phyloP scores from a whole-genome alignment of 345 rosid species.

The Geranium brycei region DNA sequence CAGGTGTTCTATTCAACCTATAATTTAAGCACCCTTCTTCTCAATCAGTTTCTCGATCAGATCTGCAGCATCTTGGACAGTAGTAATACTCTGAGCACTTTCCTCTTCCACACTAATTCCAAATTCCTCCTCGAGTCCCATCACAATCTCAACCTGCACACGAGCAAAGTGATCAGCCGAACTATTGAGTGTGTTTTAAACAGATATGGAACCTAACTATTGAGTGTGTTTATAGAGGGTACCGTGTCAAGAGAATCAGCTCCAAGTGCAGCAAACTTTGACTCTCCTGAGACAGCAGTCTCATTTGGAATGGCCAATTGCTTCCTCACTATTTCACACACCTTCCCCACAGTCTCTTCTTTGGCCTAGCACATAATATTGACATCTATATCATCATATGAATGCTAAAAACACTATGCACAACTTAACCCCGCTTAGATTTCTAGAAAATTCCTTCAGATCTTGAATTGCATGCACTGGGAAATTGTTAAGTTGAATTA shows the following conservation, averaged over 20 bases:
- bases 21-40: slow-evolving; percentile 8
- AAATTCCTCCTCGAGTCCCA: slow-evolving; percentile 14
- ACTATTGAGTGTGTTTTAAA: background rate
- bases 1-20: no score
- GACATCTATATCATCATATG: background rate
- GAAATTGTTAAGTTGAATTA: no score
- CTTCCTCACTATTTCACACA: slow-evolving; percentile 1
- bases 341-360: slow-evolving; percentile 24
- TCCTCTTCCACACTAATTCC: slow-evolving; percentile 24
- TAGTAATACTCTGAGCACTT: slow-evolving; percentile 26
- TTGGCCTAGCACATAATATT: slow-evolving; percentile 14
- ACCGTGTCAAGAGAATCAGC: slow-evolving; percentile 32
- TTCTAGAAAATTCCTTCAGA: no score
- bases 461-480: background rate
- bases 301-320: slow-evolving; percentile 22
- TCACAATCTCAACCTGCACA: slow-evolving; percentile 23
- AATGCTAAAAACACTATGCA: no score
- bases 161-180: background rate
- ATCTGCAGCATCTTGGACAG: slow-evolving; percentile 35
- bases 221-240: background rate
- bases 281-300: slow-evolving; percentile 16
- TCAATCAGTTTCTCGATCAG: slow-evolving; percentile 24
- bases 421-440: background rate
- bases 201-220: fast-evolving
- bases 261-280: slow-evolving; percentile 22